phyloP scores from a whole-genome alignment of 208 protist species.

The Trypanosoma platydactyli region DNA sequence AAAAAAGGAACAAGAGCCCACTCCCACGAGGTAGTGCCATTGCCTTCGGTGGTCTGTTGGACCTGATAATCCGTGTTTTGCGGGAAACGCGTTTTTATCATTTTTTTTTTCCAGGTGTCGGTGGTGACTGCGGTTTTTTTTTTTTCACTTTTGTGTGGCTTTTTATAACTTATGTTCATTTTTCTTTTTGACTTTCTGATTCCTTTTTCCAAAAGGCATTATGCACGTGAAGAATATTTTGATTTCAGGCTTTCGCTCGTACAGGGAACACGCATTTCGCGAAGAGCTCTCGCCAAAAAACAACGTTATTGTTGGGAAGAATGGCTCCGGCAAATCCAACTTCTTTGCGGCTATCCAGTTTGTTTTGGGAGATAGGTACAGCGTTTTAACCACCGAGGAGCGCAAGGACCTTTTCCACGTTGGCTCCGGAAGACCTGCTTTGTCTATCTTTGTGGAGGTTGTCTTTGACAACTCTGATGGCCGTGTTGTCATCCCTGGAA shows the following conservation, averaged over 20 bases:
- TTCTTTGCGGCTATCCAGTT: conserved; percentile 98
- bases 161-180: not conserved
- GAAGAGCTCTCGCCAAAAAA: conserved; percentile 76
- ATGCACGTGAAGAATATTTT: conserved; percentile 95
- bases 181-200: conserved; percentile 13
- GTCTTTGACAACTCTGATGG: conserved; percentile 98
- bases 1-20: too few species aligned
- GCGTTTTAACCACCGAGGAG: conserved; percentile 86
- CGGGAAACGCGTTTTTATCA: too few species aligned
- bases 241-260: conserved; percentile 92
- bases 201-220: not conserved
- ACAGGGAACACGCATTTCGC: conserved; percentile 86
- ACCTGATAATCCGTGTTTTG: too few species aligned
- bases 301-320: conserved; percentile 94
- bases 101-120: too few species aligned
- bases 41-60: too few species aligned
- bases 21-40: too few species aligned
- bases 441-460: conserved; percentile 98
- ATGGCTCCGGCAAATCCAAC: conserved; percentile 98
- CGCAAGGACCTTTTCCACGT: conserved; percentile 96
- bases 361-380: conserved; percentile 94
- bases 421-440: conserved; percentile 76
- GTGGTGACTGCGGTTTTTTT: too few species aligned
- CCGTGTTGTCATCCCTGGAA: conserved; percentile 92
- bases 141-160: too few species aligned